Conservation (phyloP, 2,329 filamentous ascomycete species). For the Emergomyces africanus region DNA sequence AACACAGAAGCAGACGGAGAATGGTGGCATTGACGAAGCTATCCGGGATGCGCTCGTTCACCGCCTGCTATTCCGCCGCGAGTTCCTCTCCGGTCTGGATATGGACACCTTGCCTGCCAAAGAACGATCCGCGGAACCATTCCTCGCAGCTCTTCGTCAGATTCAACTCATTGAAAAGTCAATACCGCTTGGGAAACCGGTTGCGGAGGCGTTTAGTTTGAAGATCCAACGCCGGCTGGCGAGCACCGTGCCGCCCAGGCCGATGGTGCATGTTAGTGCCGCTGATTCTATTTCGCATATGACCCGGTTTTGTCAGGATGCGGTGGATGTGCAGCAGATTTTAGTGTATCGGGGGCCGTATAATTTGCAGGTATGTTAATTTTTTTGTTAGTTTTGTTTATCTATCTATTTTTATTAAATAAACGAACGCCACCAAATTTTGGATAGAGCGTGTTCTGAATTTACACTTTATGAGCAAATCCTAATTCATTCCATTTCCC, state of each 20-base stretch:
- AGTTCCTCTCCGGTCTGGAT: constrained; percentile 31
- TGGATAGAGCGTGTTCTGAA: not conserved
- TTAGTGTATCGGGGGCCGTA: constrained; percentile 56
- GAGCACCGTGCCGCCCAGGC: constrained; percentile 84
- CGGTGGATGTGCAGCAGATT: constrained; percentile 53
- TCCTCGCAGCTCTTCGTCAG: constrained; percentile 24
- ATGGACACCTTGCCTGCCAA: constrained; percentile 21
- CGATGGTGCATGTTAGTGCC: constrained; percentile 67
- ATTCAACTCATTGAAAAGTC: constrained; percentile 48
- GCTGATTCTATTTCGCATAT: constrained; percentile 60
- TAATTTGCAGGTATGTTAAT: constrained; percentile 49
- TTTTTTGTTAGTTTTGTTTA: not conserved
- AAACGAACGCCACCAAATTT: not conserved
- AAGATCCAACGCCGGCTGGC: constrained; percentile 87
- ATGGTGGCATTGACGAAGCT: constrained; percentile 21
- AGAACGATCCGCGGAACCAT: constrained; percentile 18
- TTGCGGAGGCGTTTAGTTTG: constrained; percentile 71
- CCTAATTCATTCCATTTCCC: not conserved
- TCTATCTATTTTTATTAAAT: not conserved
- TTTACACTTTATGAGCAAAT: not conserved
- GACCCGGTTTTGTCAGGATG: constrained; percentile 58
- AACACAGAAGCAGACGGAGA: constrained; percentile 10
- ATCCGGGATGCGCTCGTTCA: constrained; percentile 45
- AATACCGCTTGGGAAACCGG: constrained; percentile 48
- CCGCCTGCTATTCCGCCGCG: constrained; percentile 54